Base-by-base conservation (phyloP, 2,329 filamentous ascomycete genomes). In the Biscogniauxia marginata region DNA sequence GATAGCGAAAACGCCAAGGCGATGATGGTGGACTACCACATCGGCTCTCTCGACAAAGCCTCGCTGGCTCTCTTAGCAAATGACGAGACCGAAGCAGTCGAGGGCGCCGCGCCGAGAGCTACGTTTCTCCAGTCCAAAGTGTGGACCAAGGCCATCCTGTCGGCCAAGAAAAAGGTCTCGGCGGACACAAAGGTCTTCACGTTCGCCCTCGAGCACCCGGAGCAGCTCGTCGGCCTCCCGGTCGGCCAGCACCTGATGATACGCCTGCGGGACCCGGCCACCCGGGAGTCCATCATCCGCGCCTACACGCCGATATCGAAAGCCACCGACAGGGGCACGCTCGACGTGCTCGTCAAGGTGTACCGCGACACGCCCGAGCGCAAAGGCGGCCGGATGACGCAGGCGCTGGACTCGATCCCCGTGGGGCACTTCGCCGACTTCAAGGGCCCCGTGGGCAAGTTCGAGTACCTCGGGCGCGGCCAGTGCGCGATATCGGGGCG, bases 1-100 rank as follows among this genome's bases (percentile, higher is more conserved):
- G 91, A 96, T 71, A 93, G 89, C 70, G 92, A 96, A 75, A 96
- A 90, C 16, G 93, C 93, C 30, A 96, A 96, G 75, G 82, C 81
- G 18, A 96, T 96, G 91, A 92, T 97, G 88, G 82, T 84, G 9
- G 74, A 81, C 46, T 96, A 96, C 68, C 92, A 97, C 71, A 86
- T 97, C 62, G 93, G 93, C 50, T 85, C 85, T 0, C 81, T 96
- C 11, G 84, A 90, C 63, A 76, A 84, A 61, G 77, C 77, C 19
- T 83, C 86, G 1, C 77, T 79, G 5, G 75, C 78, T 43, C 69
- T 77, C 0, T 79, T 95, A 2, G 75, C 79, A 13, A 73, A 73
- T 1, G 70, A 77, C 55, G 69, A 71, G 11, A 58, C 60, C 11
- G 54, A 57, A 8, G 39, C 60, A 1, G 71, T 72, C n/a, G 73